Base-by-base conservation (phyloP, 2,329 filamentous ascomycete species). In the Colletotrichum paranaense region DNA sequence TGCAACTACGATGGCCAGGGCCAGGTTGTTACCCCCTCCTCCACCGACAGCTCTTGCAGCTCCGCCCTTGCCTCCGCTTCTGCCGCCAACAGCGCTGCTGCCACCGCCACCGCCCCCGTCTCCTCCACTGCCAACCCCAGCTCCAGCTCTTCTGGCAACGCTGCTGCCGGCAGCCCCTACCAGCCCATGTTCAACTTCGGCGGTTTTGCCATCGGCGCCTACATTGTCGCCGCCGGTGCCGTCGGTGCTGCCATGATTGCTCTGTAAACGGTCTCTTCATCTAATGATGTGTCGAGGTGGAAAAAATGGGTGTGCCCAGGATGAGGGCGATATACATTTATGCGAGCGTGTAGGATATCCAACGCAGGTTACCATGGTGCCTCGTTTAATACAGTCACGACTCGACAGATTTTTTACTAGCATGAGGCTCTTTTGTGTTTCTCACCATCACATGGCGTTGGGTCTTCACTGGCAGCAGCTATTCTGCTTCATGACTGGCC, bases 1-100 rank as follows among this genome's bases (percentile, higher is more conserved):
- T 97, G 94, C 81, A 87, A 91, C 86, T 95, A 95, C 84, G 85
- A 88, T 71, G 92, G 93, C 77, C 85, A 91, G 78, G 94, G 92
- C 62, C 85, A 85, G 71, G 85, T 88, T 67, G 88, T 88, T 82
- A 81, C 86, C 72, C 79, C 85, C 63, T 81, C 86, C 60, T 78
- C 83, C 59, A 84, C 85, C 42, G 83, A 88, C 16, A 83, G 84
- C 32, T 82, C 81, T 69, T 96, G 94, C 88, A 80, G 84, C 65
- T 78, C 82, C 60, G 86, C 92, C 69, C 84, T 97, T 71, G 83
- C 85, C 42, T 87, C 90, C 75, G 94, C 93, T 72, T 92, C 91
- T 78, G 84, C 89, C 38, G 86, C 86, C 73, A 88, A 88, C 81
- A 80, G 81, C 72, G 76, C 83, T 57, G 85, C 85, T 70, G 82